Evolutionary conservation across 163 green algal genomes (phyloP), one percentile per base, ranked within the genome.

Genomic region (Coccomyxa subellipsoidea): DNA sequence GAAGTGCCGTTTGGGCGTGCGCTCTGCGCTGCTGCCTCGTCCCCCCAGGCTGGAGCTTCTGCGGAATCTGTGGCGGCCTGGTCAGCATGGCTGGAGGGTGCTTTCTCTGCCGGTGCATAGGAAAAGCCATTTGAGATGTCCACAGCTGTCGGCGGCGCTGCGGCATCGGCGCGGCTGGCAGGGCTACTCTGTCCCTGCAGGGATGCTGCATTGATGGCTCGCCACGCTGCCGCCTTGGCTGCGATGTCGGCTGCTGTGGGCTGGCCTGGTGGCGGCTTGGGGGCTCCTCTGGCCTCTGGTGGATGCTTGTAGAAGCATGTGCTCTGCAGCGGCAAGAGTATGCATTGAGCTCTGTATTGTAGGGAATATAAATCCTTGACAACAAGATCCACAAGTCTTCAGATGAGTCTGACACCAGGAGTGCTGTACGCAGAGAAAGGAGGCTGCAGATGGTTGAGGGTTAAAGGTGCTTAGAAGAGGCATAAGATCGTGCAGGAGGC

Each of bases 221-320:
- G 23, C 76, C 76, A 80, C 6, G 76, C 76, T 38, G 47, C 39
- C 15, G 77, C 40, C 4, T 32, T n/a, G 40, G 29, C n/a, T 25
- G 39, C 40, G n/a, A 69, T 15, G 7, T 69, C 75, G 2, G 34
- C 36, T 40, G 36, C 12, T 29, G 27, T 53, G 35, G 15, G 47
- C 72, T 85, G 6, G 36, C 12, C 31, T 37, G 37, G 27, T 71
- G 54, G 40, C 40, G 3, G 35, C 78, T 38, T 40, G 38, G 38
- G 23, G 38, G 34, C 3, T 3, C 34, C 15, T 18, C 6, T 40
- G 7, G 71, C 36, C 38, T 86, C 81, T 2, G 71, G 76, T 31
- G 82, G 83, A 72, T 90, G 88, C 40, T 38, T 38, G 71, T 86
- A 88, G 18, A 81, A 80, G 80, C 88, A 91, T 7, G 69, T 80